phyloP scores from a whole-genome alignment of 1,139 yeast species.

The Diutina mesorugosa region DNA sequence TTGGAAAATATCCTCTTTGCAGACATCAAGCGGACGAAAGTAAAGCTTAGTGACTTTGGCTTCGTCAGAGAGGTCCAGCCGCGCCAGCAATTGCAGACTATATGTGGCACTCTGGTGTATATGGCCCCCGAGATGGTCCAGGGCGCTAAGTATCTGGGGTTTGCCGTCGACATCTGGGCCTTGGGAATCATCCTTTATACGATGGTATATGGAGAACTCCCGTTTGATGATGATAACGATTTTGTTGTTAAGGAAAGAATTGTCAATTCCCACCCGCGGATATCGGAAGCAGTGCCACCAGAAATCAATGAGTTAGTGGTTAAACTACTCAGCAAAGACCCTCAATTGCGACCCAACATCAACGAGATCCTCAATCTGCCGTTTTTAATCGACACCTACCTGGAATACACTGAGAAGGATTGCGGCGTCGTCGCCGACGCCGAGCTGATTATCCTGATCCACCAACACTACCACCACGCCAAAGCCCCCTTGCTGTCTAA shows the following conservation, averaged over 20 bases:
- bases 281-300: slow-evolving; percentile 28
- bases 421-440: slow-evolving; percentile 21
- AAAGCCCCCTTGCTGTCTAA: slow-evolving; percentile 41
- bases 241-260: slow-evolving; percentile 47
- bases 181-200: slow-evolving; percentile 81
- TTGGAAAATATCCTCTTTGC: slow-evolving; percentile 76
- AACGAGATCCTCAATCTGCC: slow-evolving; percentile 51
- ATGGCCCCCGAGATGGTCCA: slow-evolving; percentile 90
- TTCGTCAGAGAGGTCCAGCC: slow-evolving; percentile 71
- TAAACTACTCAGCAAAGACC: slow-evolving; percentile 51
- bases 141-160: slow-evolving; percentile 65
- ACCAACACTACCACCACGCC: slow-evolving; percentile 22
- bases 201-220: slow-evolving; percentile 76
- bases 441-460: slow-evolving; percentile 27
- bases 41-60: slow-evolving; percentile 86
- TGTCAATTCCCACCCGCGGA: slow-evolving; percentile 52
- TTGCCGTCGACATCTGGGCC: slow-evolving; percentile 83
- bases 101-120: slow-evolving; percentile 91
- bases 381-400: slow-evolving; percentile 35
- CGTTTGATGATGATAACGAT: slow-evolving; percentile 81
- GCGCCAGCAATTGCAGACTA: slow-evolving; percentile 53
- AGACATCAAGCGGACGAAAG: slow-evolving; percentile 38
- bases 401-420: slow-evolving; percentile 12
- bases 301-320: slow-evolving; percentile 39
- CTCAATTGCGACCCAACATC: slow-evolving; percentile 46